These are phyloP conservation scores for Acanthamoeba rhysodes DNA, from an alignment of 208 protist species.

Conservation along the genomic window DNA sequence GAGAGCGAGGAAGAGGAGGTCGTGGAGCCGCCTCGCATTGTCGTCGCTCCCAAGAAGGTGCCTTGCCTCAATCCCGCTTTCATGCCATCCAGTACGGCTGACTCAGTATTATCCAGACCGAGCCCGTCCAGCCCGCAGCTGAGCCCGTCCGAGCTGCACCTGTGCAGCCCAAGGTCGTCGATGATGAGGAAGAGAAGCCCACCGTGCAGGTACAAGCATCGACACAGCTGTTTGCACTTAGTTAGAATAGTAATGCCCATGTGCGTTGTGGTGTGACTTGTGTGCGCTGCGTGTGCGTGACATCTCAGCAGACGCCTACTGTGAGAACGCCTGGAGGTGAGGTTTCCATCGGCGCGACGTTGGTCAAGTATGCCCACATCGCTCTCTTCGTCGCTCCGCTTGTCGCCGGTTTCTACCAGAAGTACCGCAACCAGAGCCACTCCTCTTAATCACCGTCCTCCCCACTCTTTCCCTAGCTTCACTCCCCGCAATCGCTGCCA, in stretches of 20 bases:
- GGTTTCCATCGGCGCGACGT: constrained; percentile 25
- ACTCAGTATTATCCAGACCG: not conserved
- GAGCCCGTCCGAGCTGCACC: not conserved
- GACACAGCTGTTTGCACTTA: no score
- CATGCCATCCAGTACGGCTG: not conserved
- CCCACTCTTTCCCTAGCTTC: not conserved
- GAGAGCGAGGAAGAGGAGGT: constrained; percentile 42
- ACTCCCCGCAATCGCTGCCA: not conserved
- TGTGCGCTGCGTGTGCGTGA: not conserved
- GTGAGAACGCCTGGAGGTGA: not conserved
- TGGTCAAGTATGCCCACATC: constrained; percentile 71
- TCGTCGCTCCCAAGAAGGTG: not conserved
- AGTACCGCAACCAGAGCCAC: constrained; percentile 8
- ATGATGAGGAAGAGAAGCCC: not conserved
- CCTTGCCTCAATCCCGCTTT: not conserved
- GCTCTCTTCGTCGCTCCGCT: constrained; percentile 34
- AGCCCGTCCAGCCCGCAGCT: not conserved
- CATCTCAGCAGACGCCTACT: not conserved
- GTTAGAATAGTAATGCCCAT: no score
- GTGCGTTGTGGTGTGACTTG: no score
- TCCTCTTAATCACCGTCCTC: not conserved
- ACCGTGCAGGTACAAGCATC: not conserved
- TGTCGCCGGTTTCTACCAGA: constrained; percentile 2
- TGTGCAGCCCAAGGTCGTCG: not conserved
- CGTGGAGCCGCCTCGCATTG: not conserved